Evolutionary conservation across 352 stramenopile genomes (phyloP).

Genomic region (Globisporangium nodosum): DNA sequence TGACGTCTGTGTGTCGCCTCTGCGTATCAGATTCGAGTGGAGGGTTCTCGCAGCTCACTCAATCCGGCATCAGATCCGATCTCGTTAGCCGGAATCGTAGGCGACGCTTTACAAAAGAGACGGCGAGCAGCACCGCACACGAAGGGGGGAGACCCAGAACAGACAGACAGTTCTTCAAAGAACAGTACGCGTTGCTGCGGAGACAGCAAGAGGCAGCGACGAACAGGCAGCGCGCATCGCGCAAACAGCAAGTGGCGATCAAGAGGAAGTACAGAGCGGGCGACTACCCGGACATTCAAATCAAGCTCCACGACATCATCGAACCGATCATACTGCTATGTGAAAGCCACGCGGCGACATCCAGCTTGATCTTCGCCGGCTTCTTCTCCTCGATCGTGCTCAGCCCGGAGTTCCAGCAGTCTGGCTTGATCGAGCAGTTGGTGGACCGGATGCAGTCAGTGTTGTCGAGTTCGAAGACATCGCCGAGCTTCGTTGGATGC

Average conservation of each 20-base stretch:
- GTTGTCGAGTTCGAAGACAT: conserved; percentile 10
- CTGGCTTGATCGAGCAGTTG: neutral
- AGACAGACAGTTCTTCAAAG: conserved; percentile 55
- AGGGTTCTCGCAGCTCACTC: conserved; percentile 6
- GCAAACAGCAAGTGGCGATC: conserved; percentile 52
- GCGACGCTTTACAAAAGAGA: conserved; percentile 28
- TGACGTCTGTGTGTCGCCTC: neutral
- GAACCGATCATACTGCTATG: conserved; percentile 61
- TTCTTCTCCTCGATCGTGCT: conserved; percentile 41
- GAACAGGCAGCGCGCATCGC: conserved; percentile 40
- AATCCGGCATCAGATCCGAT: neutral
- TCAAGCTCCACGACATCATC: conserved; percentile 60
- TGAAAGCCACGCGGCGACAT: conserved; percentile 37
- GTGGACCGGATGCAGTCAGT: conserved; percentile 4
- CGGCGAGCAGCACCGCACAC: neutral
- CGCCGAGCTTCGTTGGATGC: conserved; percentile 21
- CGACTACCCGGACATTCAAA: conserved; percentile 79
- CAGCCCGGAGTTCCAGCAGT: conserved; percentile 24
- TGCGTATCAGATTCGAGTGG: conserved; percentile 3
- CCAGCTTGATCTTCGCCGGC: conserved; percentile 32
- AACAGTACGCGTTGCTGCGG: conserved; percentile 46
- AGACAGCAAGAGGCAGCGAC: conserved; percentile 48
- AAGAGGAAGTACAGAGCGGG: conserved; percentile 62
- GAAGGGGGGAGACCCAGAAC: conserved; percentile 1
- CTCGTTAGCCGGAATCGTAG: neutral